Evolutionary conservation across 176 grass and related monocot genomes (phyloP), one percentile per base, ranked within the genome.

Genomic region (Triticum urartu): DNA sequence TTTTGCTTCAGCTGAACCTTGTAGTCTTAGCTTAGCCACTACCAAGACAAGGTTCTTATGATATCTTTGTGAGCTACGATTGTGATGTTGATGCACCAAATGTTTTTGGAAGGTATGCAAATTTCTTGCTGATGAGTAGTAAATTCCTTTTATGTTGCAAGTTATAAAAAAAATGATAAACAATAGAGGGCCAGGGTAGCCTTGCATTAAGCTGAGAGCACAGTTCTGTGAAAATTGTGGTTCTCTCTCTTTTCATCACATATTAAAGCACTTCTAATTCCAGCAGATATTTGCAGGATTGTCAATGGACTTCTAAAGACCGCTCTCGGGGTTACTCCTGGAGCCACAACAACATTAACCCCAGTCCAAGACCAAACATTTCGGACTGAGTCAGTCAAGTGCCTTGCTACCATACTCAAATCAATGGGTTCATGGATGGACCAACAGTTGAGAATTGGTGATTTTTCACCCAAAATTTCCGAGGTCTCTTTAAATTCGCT

Each of bases 61-160:
- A 99, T 89, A 90, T 96, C 87, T 99, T 96, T 86, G 94, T 99
- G 75, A 96, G 96, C 79, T 99, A 99, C 82, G 94, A 96, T 82
- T 96, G 97, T 52, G 94, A 99, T 88, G 97, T 96, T 40, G 92
- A 96, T 83, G 92, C 94, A 77, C 90, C 97, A 85, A 99, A 96
- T 87, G 92, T 94, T 62, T 96, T 99, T 36, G 97, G 94, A 89
- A 90, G 96, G 96, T 98, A 92, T 77, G 85, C 39, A 75, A 81
- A 42, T 79, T 9, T 66, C 36, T 81, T 80, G 28, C 80, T 50
- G 48, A 76, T 65, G 68, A 62, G 87, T 84, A 43, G 9, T 32
- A 50, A 35, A 38, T 30, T 87, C 66, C 42, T 36, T 36, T 61
- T 91, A 52, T 75, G 15, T 73, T 79, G 43, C 67, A 48, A 81